A percentile compares a stretch with the other conserved stretches of the same genome.
Conservation (phyloP, 2,329 filamentous ascomycete genomes). For the Cercospora sp. region DNA sequence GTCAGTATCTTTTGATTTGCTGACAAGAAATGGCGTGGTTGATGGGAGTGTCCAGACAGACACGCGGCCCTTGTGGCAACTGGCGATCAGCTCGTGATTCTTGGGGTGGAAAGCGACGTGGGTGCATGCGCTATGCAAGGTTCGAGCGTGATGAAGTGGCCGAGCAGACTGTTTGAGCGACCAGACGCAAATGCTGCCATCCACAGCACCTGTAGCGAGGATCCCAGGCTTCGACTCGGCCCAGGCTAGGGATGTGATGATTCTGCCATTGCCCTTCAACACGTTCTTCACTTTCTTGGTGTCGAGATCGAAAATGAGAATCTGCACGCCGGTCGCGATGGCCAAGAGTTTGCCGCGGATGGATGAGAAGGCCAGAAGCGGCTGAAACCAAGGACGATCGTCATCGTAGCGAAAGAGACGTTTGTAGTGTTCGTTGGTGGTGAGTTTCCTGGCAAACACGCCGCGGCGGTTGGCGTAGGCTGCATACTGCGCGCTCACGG, state of each 20-base stretch:
- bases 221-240: conserved; percentile 17
- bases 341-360: conserved; percentile 25
- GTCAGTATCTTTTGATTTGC: conserved; percentile 6
- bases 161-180: conserved; percentile 23
- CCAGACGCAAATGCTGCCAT: conserved; percentile 30
- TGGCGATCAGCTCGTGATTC: conserved; percentile 18
- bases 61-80: conserved; percentile 17
- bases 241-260: conserved; percentile 26
- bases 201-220: conserved; percentile 27
- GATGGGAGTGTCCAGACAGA: conserved; percentile 18
- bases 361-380: conserved; percentile 26
- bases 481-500: conserved; percentile 26
- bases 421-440: conserved; percentile 7
- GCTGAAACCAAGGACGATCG: conserved; percentile 18
- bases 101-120: conserved; percentile 20
- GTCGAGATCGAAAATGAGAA: conserved; percentile 27
- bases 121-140: conserved; percentile 23
- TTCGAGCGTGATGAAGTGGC: conserved; percentile 25
- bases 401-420: conserved; percentile 18
- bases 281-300: conserved; percentile 14
- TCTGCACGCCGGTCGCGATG: conserved; percentile 26
- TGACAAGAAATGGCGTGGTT: conserved; percentile 18
- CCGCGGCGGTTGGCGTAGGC: conserved; percentile 25
- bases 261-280: conserved; percentile 29
- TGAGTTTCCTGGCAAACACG: conserved; percentile 20